Evolutionary conservation across 1,139 yeast genomes (phyloP).

Genomic region (Lodderomyces theae): DNA sequence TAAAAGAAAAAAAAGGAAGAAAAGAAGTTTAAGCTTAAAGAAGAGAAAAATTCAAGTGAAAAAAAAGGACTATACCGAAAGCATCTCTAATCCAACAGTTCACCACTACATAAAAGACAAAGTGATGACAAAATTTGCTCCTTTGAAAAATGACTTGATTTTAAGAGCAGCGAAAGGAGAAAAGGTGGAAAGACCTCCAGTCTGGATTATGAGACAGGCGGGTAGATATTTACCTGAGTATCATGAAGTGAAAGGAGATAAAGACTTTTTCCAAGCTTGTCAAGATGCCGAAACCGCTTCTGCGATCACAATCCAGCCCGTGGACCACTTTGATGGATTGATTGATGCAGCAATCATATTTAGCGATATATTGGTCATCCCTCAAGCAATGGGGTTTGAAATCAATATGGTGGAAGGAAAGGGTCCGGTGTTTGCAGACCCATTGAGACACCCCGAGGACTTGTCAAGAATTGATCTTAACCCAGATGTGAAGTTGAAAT

Average conservation of each 20-base stretch:
- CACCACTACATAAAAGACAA: neutral
- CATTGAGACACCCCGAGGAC: slow-evolving; percentile 74
- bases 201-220: slow-evolving; percentile 97
- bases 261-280: slow-evolving; percentile 92
- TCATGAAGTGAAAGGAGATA: slow-evolving; percentile 80
- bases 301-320: slow-evolving; percentile 92
- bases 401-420: slow-evolving; percentile 92
- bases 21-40: too few species aligned
- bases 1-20: too few species aligned
- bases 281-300: slow-evolving; percentile 92
- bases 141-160: slow-evolving; percentile 81
- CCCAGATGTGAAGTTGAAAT: slow-evolving; percentile 69
- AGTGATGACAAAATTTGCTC: slow-evolving; percentile 50
- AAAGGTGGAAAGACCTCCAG: slow-evolving; percentile 92
- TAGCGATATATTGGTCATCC: slow-evolving; percentile 91
- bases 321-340: slow-evolving; percentile 82
- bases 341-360: slow-evolving; percentile 96
- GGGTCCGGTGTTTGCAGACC: slow-evolving; percentile 92
- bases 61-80: neutral
- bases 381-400: slow-evolving; percentile 97
- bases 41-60: neutral
- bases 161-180: slow-evolving; percentile 83
- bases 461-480: slow-evolving; percentile 55
- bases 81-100: neutral
- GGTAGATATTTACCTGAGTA: slow-evolving; percentile 91